Evolutionary conservation across 768 basidiomycete species (phyloP).

Genomic region (Lyophyllum decastes): DNA sequence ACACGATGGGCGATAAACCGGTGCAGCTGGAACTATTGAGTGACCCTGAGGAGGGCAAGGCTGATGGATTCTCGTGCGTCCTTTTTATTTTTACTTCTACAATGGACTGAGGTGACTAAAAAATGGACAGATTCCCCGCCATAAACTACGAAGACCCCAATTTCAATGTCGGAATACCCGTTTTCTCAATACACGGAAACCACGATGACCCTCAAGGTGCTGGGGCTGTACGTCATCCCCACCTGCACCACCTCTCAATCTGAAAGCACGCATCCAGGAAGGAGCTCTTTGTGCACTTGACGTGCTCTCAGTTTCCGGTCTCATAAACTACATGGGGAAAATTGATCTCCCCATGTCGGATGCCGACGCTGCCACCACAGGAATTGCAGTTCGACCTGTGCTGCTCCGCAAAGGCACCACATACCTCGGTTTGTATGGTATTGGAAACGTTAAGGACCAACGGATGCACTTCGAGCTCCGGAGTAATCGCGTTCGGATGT

Average conservation of each 20-base stretch:
- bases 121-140: constrained; percentile 77
- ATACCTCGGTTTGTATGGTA: constrained; percentile 88
- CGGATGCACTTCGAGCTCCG: constrained; percentile 96
- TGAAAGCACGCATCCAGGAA: constrained; percentile 50
- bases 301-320: constrained; percentile 88
- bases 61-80: constrained; percentile 79
- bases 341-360: constrained; percentile 83
- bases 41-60: constrained; percentile 89
- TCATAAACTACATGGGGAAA: constrained; percentile 98
- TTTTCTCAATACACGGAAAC: constrained; percentile 99
- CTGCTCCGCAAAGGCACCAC: constrained; percentile 87
- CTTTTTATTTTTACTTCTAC: background rate
- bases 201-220: constrained; percentile 99
- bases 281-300: constrained; percentile 96
- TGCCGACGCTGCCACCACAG: constrained; percentile 61
- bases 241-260: background rate
- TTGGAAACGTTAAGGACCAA: constrained; percentile 96
- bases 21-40: constrained; percentile 91
- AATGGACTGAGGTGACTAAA: background rate
- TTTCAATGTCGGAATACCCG: constrained; percentile 92
- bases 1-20: constrained; percentile 85
- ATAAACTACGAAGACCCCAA: constrained; percentile 98
- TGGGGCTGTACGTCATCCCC: constrained; percentile 65
- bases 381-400: constrained; percentile 88
- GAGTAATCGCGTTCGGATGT: constrained; percentile 95